phyloP scores from a whole-genome alignment of 768 basidiomycete genomes.

The Kockovaella imperatae region DNA sequence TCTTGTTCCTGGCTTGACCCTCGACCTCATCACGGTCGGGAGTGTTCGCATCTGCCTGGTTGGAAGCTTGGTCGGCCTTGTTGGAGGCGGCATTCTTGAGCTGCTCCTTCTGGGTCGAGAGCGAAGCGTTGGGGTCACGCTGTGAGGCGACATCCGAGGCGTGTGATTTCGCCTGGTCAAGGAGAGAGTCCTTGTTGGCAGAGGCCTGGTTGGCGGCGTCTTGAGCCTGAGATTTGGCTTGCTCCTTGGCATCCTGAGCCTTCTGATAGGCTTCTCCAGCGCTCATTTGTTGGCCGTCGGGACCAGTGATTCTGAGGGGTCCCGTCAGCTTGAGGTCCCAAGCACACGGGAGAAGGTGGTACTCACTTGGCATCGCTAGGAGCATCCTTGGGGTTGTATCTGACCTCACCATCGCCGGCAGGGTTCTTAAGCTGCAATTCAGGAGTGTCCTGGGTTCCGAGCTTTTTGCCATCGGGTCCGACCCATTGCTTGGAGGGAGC shows the following conservation, averaged over 20 bases:
- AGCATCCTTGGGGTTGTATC: conserved; percentile 53
- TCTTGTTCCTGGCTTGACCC: conserved; percentile 35
- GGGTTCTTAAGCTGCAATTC: conserved; percentile 51
- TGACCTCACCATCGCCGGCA: conserved; percentile 46
- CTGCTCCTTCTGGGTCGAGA: conserved; percentile 34
- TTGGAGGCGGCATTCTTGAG: conserved; percentile 32
- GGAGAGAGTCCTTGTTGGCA: conserved; percentile 30
- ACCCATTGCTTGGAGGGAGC: conserved; percentile 64
- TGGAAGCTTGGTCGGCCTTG: conserved; percentile 33
- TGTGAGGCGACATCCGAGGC: conserved; percentile 32
- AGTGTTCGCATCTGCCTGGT: conserved; percentile 23
- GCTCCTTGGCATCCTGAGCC: too few relatives aligned
- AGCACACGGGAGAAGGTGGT: background rate
- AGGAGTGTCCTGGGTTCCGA: conserved; percentile 51
- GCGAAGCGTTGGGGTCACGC: conserved; percentile 40
- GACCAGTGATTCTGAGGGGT: conserved; percentile 41
- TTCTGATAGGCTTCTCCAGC: too few relatives aligned
- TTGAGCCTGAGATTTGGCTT: conserved; percentile 38
- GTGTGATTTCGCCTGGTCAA: conserved; percentile 31
- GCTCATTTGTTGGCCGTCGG: too few relatives aligned
- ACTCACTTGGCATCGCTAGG: conserved; percentile 44
- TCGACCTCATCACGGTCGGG: conserved; percentile 28
- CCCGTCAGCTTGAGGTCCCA: background rate
- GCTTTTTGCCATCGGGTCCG: conserved; percentile 47
- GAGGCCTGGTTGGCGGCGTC: conserved; percentile 37